Evolutionary conservation across 208 protist genomes (phyloP).

Genomic region (Acanthamoeba castellanii): DNA sequence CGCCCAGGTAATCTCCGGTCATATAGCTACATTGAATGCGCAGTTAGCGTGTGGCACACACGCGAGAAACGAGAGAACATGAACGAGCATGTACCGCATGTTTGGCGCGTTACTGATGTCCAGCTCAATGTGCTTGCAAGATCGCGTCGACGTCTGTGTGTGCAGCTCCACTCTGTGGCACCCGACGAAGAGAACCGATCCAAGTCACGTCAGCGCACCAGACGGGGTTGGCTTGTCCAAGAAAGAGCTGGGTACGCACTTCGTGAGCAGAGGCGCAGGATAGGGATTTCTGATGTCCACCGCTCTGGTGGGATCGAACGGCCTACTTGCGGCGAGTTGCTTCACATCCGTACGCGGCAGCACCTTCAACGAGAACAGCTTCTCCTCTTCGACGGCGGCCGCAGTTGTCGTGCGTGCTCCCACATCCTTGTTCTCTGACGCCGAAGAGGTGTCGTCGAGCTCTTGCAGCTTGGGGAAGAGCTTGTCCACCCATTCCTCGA

Average conservation of each 20-base stretch:
- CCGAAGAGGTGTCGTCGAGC: not conserved
- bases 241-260: not conserved
- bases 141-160: not conserved
- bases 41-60: too few relatives aligned
- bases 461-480: conserved; percentile 1
- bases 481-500: not conserved
- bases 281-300: conserved; percentile 51
- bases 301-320: not conserved
- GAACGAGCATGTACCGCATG: not conserved
- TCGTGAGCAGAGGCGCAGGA: not conserved
- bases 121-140: conserved; percentile 47
- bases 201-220: not conserved
- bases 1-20: conserved; percentile 69
- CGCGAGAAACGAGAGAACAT: not conserved
- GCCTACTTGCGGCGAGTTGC: not conserved
- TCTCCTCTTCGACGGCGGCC: not conserved
- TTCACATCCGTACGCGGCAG: not conserved
- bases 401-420: not conserved
- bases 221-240: not conserved
- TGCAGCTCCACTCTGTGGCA: not conserved
- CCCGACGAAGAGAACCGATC: not conserved
- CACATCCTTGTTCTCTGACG: not conserved
- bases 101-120: conserved; percentile 5
- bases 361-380: not conserved
- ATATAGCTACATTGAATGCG: not conserved